Conservation (phyloP, 2,329 filamentous ascomycete genomes). For the Penicillium sumatraense region DNA sequence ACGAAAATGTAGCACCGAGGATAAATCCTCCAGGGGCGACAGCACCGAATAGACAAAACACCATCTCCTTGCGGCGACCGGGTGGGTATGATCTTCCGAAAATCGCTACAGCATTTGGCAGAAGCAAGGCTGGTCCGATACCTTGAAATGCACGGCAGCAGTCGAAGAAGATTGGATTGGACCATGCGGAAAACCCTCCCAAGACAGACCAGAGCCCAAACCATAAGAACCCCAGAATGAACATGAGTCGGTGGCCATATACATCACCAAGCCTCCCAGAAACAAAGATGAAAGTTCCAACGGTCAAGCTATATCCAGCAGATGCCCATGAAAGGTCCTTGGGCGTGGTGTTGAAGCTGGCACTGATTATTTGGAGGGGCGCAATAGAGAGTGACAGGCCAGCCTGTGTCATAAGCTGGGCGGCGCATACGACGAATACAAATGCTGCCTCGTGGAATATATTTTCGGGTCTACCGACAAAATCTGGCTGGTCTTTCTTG, state of each 20-base stretch:
- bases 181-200: constrained; percentile 41
- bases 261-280: constrained; percentile 44
- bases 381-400: constrained; percentile 54
- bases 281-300: constrained; percentile 41
- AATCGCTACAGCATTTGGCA: constrained; percentile 70
- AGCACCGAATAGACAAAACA: constrained; percentile 58
- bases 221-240: constrained; percentile 43
- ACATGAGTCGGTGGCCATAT: constrained; percentile 42
- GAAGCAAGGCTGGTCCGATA: constrained; percentile 63
- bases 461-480: constrained; percentile 12
- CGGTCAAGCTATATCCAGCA: constrained; percentile 57
- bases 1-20: constrained; percentile 46
- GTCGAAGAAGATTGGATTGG: constrained; percentile 54
- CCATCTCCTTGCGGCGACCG: constrained; percentile 62
- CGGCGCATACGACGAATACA: constrained; percentile 35
- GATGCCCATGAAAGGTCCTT: constrained; percentile 59
- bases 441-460: constrained; percentile 33
- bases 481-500: constrained; percentile 9
- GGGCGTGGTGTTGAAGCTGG: constrained; percentile 49
- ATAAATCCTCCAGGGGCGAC: constrained; percentile 52
- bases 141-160: constrained; percentile 59
- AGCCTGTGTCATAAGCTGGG: constrained; percentile 49
- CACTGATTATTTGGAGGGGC: constrained; percentile 53
- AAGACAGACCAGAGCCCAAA: constrained; percentile 43
- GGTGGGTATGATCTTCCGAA: constrained; percentile 62